These are phyloP conservation scores for Leccinum pellstonianum DNA, from an alignment of 768 basidiomycete genomes.

Conservation along the genomic window DNA sequence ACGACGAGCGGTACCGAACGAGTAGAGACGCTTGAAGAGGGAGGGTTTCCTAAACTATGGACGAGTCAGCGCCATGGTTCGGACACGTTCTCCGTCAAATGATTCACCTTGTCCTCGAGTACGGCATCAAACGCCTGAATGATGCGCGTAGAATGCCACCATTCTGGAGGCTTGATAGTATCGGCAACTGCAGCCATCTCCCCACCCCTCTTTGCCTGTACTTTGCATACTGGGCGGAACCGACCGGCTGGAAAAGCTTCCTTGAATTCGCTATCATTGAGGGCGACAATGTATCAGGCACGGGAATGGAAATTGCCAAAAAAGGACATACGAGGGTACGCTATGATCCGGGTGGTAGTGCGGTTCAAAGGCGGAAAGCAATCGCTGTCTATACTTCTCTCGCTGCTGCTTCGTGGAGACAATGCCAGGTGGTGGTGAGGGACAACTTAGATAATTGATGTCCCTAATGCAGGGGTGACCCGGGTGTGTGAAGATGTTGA, in stretches of 20 bases:
- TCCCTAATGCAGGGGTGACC: conserved; percentile 45
- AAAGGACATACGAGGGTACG: conserved; percentile 56
- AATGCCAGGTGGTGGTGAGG: conserved; percentile 70
- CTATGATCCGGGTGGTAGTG: conserved; percentile 90
- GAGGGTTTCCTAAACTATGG: conserved; percentile 86
- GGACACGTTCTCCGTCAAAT: not conserved
- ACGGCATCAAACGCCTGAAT: conserved; percentile 89
- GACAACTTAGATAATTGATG: conserved; percentile 82
- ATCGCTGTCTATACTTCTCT: conserved; percentile 72
- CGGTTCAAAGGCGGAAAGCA: conserved; percentile 76
- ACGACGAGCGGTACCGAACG: conserved; percentile 67
- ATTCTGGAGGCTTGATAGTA: conserved; percentile 84
- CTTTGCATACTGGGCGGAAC: conserved; percentile 89
- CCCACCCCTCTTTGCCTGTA: conserved; percentile 79
- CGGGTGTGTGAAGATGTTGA: conserved; percentile 3
- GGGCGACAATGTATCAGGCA: conserved; percentile 5
- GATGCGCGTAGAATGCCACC: conserved; percentile 93
- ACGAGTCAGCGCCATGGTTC: conserved; percentile 6
- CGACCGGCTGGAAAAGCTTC: conserved; percentile 92
- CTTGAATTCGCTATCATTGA: conserved; percentile 74
- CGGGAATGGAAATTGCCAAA: not conserved
- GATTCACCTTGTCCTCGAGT: conserved; percentile 73
- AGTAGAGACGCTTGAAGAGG: conserved; percentile 79
- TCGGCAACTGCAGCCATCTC: conserved; percentile 83
- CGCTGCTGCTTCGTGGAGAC: conserved; percentile 79